These are phyloP conservation scores for Dendrostoma leiphaemia DNA, from an alignment of 2,329 filamentous ascomycete species.

Conservation along the genomic window DNA sequence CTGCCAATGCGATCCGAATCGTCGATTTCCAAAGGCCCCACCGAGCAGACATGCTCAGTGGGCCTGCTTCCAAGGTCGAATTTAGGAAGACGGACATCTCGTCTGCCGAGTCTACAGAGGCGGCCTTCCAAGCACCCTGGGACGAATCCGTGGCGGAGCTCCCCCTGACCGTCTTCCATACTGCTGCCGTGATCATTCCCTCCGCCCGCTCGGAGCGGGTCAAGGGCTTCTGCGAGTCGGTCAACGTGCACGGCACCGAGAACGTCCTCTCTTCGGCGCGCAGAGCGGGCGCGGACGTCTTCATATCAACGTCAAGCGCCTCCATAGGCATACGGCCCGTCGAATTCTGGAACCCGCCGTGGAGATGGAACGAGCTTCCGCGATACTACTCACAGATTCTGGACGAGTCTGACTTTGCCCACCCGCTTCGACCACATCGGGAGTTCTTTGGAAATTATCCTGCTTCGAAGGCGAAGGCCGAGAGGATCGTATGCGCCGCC, in stretches of 20 bases:
- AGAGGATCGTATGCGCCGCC: constrained; percentile 39
- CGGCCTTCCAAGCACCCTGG: constrained; percentile 49
- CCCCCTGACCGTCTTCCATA: constrained; percentile 57
- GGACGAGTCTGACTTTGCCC: constrained; percentile 38
- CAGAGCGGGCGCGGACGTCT: constrained; percentile 38
- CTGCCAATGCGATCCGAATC: constrained; percentile 49
- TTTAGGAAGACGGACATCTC: constrained; percentile 51
- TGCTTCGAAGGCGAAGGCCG: constrained; percentile 43
- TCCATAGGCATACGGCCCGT: constrained; percentile 40
- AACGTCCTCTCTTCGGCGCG: constrained; percentile 43
- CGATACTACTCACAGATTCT: constrained; percentile 38
- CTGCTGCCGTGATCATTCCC: constrained; percentile 43
- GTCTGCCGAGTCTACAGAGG: constrained; percentile 38
- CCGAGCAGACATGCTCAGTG: constrained; percentile 38
- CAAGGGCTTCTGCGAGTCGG: constrained; percentile 36
- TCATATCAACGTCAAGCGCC: constrained; percentile 46
- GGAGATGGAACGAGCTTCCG: constrained; percentile 37
- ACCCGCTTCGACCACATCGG: constrained; percentile 33
- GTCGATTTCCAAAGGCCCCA: constrained; percentile 47
- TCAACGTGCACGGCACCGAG: constrained; percentile 46
- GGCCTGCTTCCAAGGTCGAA: constrained; percentile 33
- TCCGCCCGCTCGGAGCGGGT: constrained; percentile 39
- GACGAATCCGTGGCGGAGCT: constrained; percentile 34
- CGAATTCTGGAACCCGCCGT: constrained; percentile 36
- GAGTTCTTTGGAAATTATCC: constrained; percentile 46